phyloP scores from a whole-genome alignment of 2,329 filamentous ascomycete species.

The Dactylonectria estremocensis region DNA sequence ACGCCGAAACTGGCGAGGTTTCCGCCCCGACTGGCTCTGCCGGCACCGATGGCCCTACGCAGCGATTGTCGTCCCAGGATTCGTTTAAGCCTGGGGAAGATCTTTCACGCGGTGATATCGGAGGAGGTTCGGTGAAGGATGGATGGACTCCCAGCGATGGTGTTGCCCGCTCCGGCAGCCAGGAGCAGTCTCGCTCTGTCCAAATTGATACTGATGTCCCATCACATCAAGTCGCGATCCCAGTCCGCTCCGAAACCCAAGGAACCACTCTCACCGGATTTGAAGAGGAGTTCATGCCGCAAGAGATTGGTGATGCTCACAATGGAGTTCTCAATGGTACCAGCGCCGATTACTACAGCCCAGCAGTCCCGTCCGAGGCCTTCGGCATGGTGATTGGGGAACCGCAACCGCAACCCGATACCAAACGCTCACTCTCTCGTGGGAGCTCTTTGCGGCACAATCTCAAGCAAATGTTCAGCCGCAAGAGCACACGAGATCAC shows the following conservation, averaged over 20 bases:
- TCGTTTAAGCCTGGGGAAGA: slow-evolving; percentile 53
- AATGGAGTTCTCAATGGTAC: slow-evolving; percentile 54
- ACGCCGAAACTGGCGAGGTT: slow-evolving; percentile 48
- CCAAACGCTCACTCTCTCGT: slow-evolving; percentile 49
- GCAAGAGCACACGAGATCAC: slow-evolving; percentile 52
- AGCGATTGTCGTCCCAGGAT: slow-evolving; percentile 56
- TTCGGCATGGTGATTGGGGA: slow-evolving; percentile 56
- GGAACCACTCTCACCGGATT: slow-evolving; percentile 42
- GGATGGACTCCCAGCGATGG: slow-evolving; percentile 44
- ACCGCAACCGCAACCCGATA: slow-evolving; percentile 43
- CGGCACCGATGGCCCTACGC: slow-evolving; percentile 41
- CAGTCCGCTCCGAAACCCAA: slow-evolving; percentile 35
- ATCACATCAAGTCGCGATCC: slow-evolving; percentile 25
- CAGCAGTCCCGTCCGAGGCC: slow-evolving; percentile 58
- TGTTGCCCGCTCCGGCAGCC: slow-evolving; percentile 33
- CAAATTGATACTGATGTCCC: slow-evolving; percentile 39
- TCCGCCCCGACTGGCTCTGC: slow-evolving; percentile 32
- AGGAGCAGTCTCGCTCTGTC: slow-evolving; percentile 28
- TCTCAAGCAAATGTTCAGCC: slow-evolving; percentile 55
- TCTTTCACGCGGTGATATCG: slow-evolving; percentile 47
- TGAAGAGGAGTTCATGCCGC: slow-evolving; percentile 48
- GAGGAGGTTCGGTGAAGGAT: slow-evolving; percentile 45
- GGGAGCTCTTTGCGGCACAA: slow-evolving; percentile 56
- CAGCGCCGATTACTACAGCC: slow-evolving; percentile 60
- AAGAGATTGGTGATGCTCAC: slow-evolving; percentile 47